Base-by-base conservation (phyloP, 2,329 filamentous ascomycete species). In the Fusarium palustre region DNA sequence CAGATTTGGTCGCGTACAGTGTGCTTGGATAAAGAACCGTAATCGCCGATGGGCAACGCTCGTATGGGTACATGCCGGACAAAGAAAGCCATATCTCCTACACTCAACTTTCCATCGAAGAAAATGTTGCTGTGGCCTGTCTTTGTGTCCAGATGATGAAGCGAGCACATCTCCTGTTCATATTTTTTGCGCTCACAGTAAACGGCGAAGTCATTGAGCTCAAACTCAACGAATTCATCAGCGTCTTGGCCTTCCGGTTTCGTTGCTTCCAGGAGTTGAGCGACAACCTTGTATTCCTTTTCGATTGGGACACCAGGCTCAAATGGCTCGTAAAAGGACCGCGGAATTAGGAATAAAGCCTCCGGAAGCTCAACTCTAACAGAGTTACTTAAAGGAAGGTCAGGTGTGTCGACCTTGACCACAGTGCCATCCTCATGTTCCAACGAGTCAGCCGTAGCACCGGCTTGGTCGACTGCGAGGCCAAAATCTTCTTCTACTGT, bases 21-120 rank as follows among this genome's bases (percentile, higher is more conserved):
- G 24, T 83, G 76, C 9, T 81, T 72, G 0, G 81, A 74, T 2
- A 83, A 75, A 0, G 66, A 57, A 0, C 87, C 87, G 74, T 94
- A 93, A 30, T 89, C 88, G 3, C 88, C 91, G 13, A 96, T 84
- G 0, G 90, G 89, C 2, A 91, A 78, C 1, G 84, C 80, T 0
- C 78, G 73, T 47, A 95, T 91, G 0, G 82, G 79, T 0, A 92
- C 80, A 0, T 76, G 79, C 46, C 86, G 78, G 0, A 95, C 82
- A 58, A 86, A 92, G 41, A 80, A 80, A 5, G 55, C 75, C 22
- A 33, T 58, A 2, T 77, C 70, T 0, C 84, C 85, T 5, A 81
- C 59, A 11, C 81, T 84, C 0, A 94, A 75, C 0, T 86, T 74
- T 0, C 91, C 91, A 67, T 92, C 88, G 38, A 92, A 87, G 46